A percentile compares a stretch with the other conserved stretches of the same genome.
Conservation (phyloP, 2,329 filamentous ascomycete species). For the Chaetothyriales sp. region DNA sequence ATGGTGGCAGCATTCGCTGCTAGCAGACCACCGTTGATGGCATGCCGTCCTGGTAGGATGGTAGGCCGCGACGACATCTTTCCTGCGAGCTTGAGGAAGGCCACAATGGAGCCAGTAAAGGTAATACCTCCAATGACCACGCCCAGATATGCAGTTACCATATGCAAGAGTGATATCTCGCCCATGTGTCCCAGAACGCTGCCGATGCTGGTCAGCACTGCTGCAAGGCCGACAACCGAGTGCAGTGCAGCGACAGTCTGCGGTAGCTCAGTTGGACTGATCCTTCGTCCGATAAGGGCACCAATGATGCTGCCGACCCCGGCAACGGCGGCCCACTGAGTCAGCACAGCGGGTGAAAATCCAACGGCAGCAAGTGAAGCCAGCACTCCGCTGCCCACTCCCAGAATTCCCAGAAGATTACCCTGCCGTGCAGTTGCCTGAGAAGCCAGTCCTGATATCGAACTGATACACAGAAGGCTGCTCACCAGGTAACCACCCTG, state of each 20-base stretch:
- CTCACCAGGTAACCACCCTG: constrained; percentile 79
- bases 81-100: constrained; percentile 73
- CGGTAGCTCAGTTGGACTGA: constrained; percentile 74
- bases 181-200: constrained; percentile 60
- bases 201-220: constrained; percentile 75
- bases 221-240: constrained; percentile 77
- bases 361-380: constrained; percentile 70
- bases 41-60: constrained; percentile 56
- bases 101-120: constrained; percentile 80
- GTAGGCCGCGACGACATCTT: constrained; percentile 66
- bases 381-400: constrained; percentile 67
- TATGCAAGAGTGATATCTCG: constrained; percentile 57
- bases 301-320: constrained; percentile 52
- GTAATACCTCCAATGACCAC: constrained; percentile 79
- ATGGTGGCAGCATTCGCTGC: constrained; percentile 67
- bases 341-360: constrained; percentile 61
- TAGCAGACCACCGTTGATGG: constrained; percentile 59
- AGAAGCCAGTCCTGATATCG: constrained; percentile 65
- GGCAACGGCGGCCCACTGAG: constrained; percentile 66
- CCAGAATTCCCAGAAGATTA: constrained; percentile 73
- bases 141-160: constrained; percentile 73
- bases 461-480: constrained; percentile 66
- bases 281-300: constrained; percentile 65
- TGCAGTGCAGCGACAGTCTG: constrained; percentile 82
- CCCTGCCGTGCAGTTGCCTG: constrained; percentile 71